Evolutionary conservation across 202 grass and related monocot genomes (phyloP), one percentile per base, ranked within the genome.

Genomic region (Carex sylvatica): DNA sequence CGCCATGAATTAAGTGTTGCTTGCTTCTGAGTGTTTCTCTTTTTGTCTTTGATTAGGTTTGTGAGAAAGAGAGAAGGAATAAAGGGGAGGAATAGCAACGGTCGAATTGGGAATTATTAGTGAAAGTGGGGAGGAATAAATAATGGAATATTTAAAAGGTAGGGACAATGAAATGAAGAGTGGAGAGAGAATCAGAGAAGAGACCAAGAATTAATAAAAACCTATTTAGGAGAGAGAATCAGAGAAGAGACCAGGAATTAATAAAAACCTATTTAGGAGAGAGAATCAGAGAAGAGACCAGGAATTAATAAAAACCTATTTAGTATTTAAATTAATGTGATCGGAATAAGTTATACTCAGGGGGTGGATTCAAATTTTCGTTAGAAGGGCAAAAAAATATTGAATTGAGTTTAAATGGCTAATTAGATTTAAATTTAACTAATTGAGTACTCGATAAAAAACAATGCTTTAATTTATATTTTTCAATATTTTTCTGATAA

Each of bases 51-150:
- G 74, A 10, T 9, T 35, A 46, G 36, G 3, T 58, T 59, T 23
- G 20, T 30, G 22, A 62, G 64, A 56, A 9, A 38, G 79, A 89
- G 72, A 79, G 60, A 46, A 85, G 82, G 62, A 35, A 68, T 55
- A 38, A 40, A 30, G 59, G 46, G 23, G 30, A 69, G 42, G n/a
- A 78, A 36, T 18, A 14, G 54, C 60, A 85, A 85, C 83, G 83
- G 83, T 85, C 83, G 83, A 85, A 44, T 85, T 24, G 38, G 6
- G 71, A 80, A 80, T 80, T 64, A 42, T 40, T 61, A 58, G 38
- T 40, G 38, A 7, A 42, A 80, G 35, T 63, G 61, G 61, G 9
- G 13, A 63, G 35, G 35, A 15, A 23, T 64, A 13, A 78, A 36
- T 54, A 61, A 79, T 79, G 60, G 55, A 80, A 61, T 80, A 78